Base-by-base conservation (phyloP, 2,329 filamentous ascomycete species). In the Paraphaeosphaeria minitans region DNA sequence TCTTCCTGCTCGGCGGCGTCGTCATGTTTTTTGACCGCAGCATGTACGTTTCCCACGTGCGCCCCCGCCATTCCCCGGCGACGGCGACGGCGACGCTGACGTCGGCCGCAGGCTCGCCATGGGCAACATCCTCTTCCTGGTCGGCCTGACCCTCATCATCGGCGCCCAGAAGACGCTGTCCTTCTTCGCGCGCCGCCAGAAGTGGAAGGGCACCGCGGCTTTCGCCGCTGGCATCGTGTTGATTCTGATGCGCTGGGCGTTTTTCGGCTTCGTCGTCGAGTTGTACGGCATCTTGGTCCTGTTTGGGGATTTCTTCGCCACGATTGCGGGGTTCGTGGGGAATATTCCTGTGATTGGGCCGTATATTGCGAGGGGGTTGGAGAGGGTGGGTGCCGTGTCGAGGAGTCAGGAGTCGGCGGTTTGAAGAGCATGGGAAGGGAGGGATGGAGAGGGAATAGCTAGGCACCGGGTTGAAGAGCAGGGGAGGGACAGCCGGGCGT, bases 221-320 rank as follows among this genome's bases (percentile, higher is more conserved):
- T 99, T 99, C 80, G 89, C 91, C 69, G 81, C 82, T 3, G 95
- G 95, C 14, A 89, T 99, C 41, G 71, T 88, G 10, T 84, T 99
- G 19, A 99, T 99, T 67, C 82, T 99, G 41, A 77, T 97, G 71
- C 87, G 90, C 61, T 99, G 95, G 93, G 91, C 95, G 0, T 84
- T 99, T 56, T 85, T 95, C 62, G 95, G 95, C 29, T 99, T 99
- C 79, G 71, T 90, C 58, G 85, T 98, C 67, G 95, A 99, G 79
- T 79, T 94, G 3, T 98, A 98, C 79, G 95, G 95, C 31, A 94
- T 99, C 66, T 85, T 96, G 66, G 86, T 97, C 53, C 81, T 99
- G 37, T 99, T 99, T 79, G 95, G 95, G 37, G 95, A 99, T 78
- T 98, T 98, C 80, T 85, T 98, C 59, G 91, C 93, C 50, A 98